phyloP scores from a whole-genome alignment of 2,329 filamentous ascomycete species.

The Penicillium paneum region DNA sequence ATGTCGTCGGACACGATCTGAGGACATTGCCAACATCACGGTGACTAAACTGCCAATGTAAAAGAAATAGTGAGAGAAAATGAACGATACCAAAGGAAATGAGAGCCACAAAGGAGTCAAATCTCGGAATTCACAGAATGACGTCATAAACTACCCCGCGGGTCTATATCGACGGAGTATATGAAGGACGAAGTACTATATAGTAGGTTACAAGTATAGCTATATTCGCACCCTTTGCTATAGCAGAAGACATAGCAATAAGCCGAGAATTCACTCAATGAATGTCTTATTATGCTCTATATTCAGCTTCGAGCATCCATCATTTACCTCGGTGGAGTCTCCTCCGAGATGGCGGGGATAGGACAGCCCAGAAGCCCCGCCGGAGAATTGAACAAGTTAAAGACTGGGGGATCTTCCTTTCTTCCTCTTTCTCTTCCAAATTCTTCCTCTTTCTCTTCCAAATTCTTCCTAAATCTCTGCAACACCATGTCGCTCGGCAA shows the following conservation, averaged over 20 bases:
- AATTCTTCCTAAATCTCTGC: not conserved
- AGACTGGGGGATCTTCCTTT: conserved; percentile 2
- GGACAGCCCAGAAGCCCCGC: conserved; percentile 14
- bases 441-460: conserved; percentile 3
- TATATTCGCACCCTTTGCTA: too few species aligned
- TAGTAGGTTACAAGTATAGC: not conserved
- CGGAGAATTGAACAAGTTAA: conserved; percentile 13
- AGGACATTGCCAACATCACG: not conserved
- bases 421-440: too few species aligned
- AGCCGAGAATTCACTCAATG: not conserved
- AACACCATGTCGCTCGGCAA: conserved; percentile 41
- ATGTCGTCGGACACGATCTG: too few species aligned
- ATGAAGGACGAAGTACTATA: too few species aligned
- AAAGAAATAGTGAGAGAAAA: not conserved
- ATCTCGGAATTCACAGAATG: not conserved
- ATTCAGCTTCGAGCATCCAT: not conserved
- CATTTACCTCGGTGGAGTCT: conserved; percentile 18
- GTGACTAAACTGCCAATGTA: not conserved
- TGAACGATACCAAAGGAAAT: too few species aligned
- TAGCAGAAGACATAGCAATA: too few species aligned
- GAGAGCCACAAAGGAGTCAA: not conserved
- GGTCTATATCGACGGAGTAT: too few species aligned
- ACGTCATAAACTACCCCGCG: not conserved
- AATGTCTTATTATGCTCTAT: not conserved
- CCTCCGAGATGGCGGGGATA: conserved; percentile 20